Evolutionary conservation across 202 grass and related monocot species (phyloP).

Genomic region (Musa balbisiana): DNA sequence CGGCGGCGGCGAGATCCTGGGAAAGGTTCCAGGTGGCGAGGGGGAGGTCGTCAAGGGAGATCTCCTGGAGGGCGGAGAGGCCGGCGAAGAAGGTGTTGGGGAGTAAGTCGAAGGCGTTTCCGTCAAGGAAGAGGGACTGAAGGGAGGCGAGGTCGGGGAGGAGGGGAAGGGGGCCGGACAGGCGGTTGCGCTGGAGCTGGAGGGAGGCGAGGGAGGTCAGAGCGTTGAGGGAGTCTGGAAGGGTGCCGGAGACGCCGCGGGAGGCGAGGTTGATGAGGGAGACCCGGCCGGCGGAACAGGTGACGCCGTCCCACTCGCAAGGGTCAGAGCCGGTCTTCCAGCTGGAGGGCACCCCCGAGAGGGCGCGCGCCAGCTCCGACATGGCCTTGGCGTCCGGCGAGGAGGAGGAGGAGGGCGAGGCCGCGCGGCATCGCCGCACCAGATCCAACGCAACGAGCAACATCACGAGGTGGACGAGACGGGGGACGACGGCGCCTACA

Average conservation of each 20-base stretch:
- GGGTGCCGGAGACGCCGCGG: conserved; percentile 33
- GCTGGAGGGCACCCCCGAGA: conserved; percentile 32
- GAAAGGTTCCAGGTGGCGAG: conserved; percentile 51
- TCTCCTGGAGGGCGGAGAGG: conserved; percentile 32
- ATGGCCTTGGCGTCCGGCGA: conserved; percentile 47
- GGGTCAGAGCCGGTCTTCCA: conserved; percentile 39
- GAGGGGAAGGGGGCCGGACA: conserved; percentile 49
- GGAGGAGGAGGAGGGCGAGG: neutral
- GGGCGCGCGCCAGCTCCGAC: conserved; percentile 38
- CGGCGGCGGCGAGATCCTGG: conserved; percentile 13
- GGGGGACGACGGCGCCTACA: too few relatives aligned
- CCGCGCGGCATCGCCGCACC: neutral
- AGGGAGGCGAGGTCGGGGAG: conserved; percentile 46
- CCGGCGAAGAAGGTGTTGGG: conserved; percentile 54
- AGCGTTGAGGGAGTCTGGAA: conserved; percentile 38
- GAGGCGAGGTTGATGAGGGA: conserved; percentile 46
- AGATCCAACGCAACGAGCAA: neutral
- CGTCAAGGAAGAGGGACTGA: conserved; percentile 45
- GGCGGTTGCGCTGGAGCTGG: conserved; percentile 63
- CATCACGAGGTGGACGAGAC: neutral
- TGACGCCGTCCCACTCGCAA: conserved; percentile 35
- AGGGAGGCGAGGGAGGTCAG: conserved; percentile 51
- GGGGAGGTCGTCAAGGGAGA: conserved; percentile 58
- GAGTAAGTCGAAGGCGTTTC: conserved; percentile 57
- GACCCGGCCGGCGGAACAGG: conserved; percentile 41